Base-by-base conservation (phyloP, 192 early-diverging fungal genomes). In the Funneliformis geosporum region DNA sequence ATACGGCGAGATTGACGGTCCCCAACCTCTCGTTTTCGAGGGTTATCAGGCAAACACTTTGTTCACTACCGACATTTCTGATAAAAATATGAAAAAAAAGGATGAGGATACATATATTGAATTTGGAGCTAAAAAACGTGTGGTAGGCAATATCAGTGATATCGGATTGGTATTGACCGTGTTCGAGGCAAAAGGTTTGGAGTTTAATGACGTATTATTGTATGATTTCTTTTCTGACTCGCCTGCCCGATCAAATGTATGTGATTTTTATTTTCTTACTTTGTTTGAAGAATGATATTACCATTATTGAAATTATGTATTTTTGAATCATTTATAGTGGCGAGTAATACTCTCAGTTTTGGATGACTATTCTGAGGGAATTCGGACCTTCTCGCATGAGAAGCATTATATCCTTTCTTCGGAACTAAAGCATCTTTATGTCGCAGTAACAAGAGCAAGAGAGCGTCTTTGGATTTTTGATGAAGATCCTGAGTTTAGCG, bases 191-290 rank as follows among this genome's bases (percentile, higher is more conserved):
- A 73, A 73, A 25, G 71, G 47, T 25, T 59, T 73, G 72, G 72
- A 73, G 28, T 73, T 76, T 76, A 64, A 76, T 61, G 74, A 76
- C 25, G 74, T 75, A 27, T 28, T 75, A 18, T 75, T 75, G 25
- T 75, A 62, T 75, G 39, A 75, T 75, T 75, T 75, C 59, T 75
- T 75, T 25, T 43, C 55, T 1, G 74, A 75, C 0, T 75, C 74
- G 1, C 74, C 74, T n/a, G 74, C 59, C 33, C 8, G 60, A 23
- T 4, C 18, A 40, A 61, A 39, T 55, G 74, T 75, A 75, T 39
- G 38, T 50, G 33, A n/a, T n/a, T 33, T 2, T 33, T 73, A 5
- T 23, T 25, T 25, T 28, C 8, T 14, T 21, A 18, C 39, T 62
- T 61, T 25, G 60, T 75, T 60, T 62, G 8, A 55, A n/a, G 5